Evolutionary conservation across 176 grass and related monocot species (phyloP), one percentile per base, ranked within the genome.

Genomic region (Cenchrus purpureus): DNA sequence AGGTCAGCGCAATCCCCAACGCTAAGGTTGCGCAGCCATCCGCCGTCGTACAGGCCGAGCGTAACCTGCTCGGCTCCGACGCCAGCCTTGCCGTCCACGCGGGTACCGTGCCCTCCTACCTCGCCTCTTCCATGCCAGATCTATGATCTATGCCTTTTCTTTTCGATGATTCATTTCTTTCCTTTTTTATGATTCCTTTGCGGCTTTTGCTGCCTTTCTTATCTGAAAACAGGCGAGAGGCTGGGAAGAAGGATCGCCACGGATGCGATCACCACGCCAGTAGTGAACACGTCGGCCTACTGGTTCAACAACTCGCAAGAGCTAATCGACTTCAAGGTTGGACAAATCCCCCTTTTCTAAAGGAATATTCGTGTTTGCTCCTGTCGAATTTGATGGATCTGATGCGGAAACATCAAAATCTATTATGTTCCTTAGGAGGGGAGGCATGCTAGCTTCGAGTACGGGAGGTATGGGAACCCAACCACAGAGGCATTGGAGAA

Each of bases 261-360:
- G 6, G 97, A 99, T 77, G 86, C 91, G 17, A 99, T 99, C 86
- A 99, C 97, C 84, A 99, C 97, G 34, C 97, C 94, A 43, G 88
- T 99, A 77, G 93, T 99, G 66, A 99, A 99, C 71, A 99, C 97
- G 42, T 99, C 97, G 56, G 97, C 97, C 74, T 99, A 99, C 86
- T 99, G 97, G 91, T 99, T 99, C 78, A 96, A 89, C 58, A 99
- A 94, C 88, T 92, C 97, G 28, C 81, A 99, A 74, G 97, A 99
- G 89, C 82, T 99, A 68, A 94, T 99, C 17, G 97, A 99, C 79
- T 99, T 99, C 82, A 99, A 99, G 97, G 97, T 96, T 82, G 44
- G 4, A 42, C 51, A 17, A 37, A 60, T 28, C 22, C 34, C 50
- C 32, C 52, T 12, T 77, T 48, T 3, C 19, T 68, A 10, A 34